phyloP scores from a whole-genome alignment of 345 rosid genomes.

The Eucalyptus camaldulensis region DNA sequence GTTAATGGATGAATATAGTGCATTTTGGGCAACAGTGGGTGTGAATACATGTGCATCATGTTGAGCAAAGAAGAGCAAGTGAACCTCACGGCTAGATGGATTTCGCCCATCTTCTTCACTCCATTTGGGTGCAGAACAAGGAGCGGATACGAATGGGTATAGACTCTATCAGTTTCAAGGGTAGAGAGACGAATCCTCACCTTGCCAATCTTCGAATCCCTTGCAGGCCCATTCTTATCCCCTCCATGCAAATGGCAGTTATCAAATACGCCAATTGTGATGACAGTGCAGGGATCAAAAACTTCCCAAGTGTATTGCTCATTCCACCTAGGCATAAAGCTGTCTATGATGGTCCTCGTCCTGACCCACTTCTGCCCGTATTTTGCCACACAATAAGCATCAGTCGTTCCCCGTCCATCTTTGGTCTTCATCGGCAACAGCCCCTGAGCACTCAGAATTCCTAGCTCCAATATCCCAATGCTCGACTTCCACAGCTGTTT shows the following conservation, averaged over 20 bases:
- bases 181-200: constrained; percentile 87
- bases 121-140: constrained; percentile 67
- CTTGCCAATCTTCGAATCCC: constrained; percentile 68
- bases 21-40: constrained; percentile 82
- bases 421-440: constrained; percentile 82
- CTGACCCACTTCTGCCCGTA: constrained; percentile 92
- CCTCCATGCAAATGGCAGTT: constrained; percentile 80
- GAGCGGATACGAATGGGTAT: constrained; percentile 84
- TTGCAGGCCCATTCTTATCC: constrained; percentile 30
- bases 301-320: constrained; percentile 98
- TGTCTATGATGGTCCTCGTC: constrained; percentile 80
- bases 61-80: constrained; percentile 78
- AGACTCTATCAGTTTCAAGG: constrained; percentile 82
- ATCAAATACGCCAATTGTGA: constrained; percentile 86
- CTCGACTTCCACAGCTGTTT: constrained; percentile 77
- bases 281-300: constrained; percentile 83
- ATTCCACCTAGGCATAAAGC: constrained; percentile 90
- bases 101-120: constrained; percentile 91
- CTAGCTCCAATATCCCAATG: constrained; percentile 81
- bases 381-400: constrained; percentile 94
- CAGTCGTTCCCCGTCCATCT: constrained; percentile 82
- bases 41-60: constrained; percentile 89
- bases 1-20: constrained; percentile 83
- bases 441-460: constrained; percentile 70
- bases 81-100: constrained; percentile 86